A percentile compares a stretch with the other conserved stretches of the same genome.
Evolutionary conservation across 345 rosid genomes (phyloP).

Genomic region (Ricinus communis): DNA sequence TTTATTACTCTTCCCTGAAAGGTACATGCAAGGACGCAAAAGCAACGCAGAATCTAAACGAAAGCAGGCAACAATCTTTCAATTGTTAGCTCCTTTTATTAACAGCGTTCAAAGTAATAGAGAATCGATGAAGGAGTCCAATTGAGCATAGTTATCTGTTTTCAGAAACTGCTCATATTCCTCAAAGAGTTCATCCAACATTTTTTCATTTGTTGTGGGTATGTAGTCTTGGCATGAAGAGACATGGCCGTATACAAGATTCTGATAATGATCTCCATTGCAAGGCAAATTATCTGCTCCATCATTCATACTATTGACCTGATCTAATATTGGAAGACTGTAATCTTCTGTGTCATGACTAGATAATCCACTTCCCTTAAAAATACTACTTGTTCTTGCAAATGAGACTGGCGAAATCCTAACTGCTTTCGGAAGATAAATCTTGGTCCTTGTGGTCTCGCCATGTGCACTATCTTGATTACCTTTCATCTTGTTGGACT

Average conservation of each 20-base stretch:
- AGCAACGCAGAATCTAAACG: not conserved
- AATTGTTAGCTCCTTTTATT: not conserved
- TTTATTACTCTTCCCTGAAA: not conserved
- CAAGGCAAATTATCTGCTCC: not conserved
- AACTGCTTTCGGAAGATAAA: slow-evolving; percentile 33
- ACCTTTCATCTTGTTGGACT: not conserved
- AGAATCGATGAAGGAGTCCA: slow-evolving; percentile 9
- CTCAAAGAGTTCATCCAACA: slow-evolving; percentile 24
- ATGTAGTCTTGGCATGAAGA: not conserved
- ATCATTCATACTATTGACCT: not conserved
- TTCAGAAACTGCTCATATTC: slow-evolving; percentile 24
- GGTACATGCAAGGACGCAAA: not conserved
- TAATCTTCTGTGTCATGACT: not conserved
- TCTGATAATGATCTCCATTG: not conserved
- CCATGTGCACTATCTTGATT: not conserved
- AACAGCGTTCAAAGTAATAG: not conserved
- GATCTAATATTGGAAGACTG: not conserved
- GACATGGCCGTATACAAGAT: not conserved
- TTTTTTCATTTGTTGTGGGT: not conserved
- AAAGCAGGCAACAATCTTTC: not conserved
- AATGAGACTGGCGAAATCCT: slow-evolving; percentile 26
- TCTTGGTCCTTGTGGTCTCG: slow-evolving; percentile 14
- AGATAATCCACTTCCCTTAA: not conserved
- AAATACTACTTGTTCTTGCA: slow-evolving; percentile 7
- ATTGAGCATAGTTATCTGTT: not conserved